Conservation (phyloP, 306 rosid genomes). For the Amphicarpaea edgeworthii region DNA sequence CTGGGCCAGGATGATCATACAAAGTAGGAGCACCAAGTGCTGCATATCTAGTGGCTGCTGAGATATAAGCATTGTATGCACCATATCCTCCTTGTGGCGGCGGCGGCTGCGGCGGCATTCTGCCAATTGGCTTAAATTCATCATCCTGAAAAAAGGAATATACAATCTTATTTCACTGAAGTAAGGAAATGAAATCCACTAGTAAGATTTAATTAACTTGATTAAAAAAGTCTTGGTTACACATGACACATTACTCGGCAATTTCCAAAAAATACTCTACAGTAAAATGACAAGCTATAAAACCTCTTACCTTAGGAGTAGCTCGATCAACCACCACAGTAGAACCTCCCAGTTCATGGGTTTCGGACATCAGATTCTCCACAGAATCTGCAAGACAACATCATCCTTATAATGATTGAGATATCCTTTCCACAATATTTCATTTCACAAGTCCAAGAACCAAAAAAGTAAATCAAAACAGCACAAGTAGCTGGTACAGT, state of each 20-base stretch:
- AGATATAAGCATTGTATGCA: constrained; percentile 94
- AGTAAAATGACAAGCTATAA: constrained; percentile 29
- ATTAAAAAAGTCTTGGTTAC: background rate
- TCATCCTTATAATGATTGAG: constrained; percentile 21
- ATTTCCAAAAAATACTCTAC: constrained; percentile 13
- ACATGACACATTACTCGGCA: constrained; percentile 11
- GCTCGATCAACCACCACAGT: constrained; percentile 96
- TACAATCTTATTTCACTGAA: background rate
- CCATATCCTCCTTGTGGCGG: constrained; percentile 87
- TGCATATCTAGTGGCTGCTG: constrained; percentile 97
- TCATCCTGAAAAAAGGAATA: constrained; percentile 75
- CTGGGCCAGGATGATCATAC: constrained; percentile 86
- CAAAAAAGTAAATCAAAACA: background rate
- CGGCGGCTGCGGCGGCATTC: constrained; percentile 67
- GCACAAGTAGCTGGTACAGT: background rate
- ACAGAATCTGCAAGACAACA: constrained; percentile 79
- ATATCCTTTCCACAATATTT: constrained; percentile 23
- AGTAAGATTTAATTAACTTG: constrained; percentile 12
- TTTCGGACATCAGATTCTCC: constrained; percentile 89
- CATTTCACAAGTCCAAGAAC: constrained; percentile 6
- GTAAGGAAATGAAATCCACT: constrained; percentile 17
- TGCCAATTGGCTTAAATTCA: constrained; percentile 79
- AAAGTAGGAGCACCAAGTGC: constrained; percentile 96
- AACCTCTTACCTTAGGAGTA: constrained; percentile 86
- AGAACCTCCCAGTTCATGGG: constrained; percentile 93